Base-by-base conservation (phyloP, 108 stramenopile genomes). In the Conticribra weissflogii region DNA sequence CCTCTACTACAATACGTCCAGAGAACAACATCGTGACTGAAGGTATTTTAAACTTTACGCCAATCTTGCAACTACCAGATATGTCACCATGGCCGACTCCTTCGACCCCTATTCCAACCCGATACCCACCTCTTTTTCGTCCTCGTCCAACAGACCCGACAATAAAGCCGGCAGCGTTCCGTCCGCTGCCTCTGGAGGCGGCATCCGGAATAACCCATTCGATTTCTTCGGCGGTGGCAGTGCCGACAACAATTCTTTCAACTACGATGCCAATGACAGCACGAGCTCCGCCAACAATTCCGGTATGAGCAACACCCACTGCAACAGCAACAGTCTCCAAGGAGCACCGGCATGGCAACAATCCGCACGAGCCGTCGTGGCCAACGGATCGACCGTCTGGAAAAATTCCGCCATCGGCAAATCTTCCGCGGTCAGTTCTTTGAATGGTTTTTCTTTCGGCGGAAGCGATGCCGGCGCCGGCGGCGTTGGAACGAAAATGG, bases 331-430 rank as follows among this genome's bases (percentile, higher is more conserved):
- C 50, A 51, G 19, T n/a, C n/a, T 45, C 12, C 44, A 15, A 15
- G 12, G 44, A 45, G 44, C 15, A 45, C 50, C 4, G 18, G 50
- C 4, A 17, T 51, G 62, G 62, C 47, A 63, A 31, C 62, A 63
- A 63, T 17, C 24, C 47, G 24, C 62, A 31, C 62, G 47, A 3
- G 48, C 62, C 49, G 34, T 28, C 31, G 34, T 32, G 31, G 23
- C 50, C 63, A 50, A 49, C 29, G 51, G 63, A 22, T 48, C 16
- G 29, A 50, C 24, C 33, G 41, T 66, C 5, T 66, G 53, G 66
- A 66, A 66, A 55, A 66, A 55, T 54, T 25, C 44, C 8, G 31
- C 17, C 31, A 24, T 30, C 14, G 24, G 19, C 25, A 24, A 5
- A 31, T 18, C 17, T 5, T 5, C n/a, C 0, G 3, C 15, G 14